Conservation (phyloP, 768 basidiomycete genomes). For the Rhodotorula babjevae region DNA sequence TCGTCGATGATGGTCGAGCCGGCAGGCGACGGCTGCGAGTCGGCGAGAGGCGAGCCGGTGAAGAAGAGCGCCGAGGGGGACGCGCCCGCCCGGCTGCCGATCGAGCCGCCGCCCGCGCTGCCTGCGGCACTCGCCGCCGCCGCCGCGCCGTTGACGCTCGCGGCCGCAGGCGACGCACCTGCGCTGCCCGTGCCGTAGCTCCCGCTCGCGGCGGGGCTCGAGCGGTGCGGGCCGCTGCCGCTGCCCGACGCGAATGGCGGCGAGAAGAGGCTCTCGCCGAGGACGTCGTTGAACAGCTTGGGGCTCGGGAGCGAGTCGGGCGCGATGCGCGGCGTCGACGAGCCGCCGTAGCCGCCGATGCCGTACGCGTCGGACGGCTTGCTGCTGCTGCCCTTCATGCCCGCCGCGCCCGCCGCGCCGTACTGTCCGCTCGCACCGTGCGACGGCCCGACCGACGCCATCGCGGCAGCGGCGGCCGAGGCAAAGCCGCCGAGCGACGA, state of each 20-base stretch:
- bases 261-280: slow-evolving; percentile 23
- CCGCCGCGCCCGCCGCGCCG: not conserved
- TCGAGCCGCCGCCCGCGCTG: not conserved
- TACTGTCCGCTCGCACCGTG: not conserved
- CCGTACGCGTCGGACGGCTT: slow-evolving; percentile 17
- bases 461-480: slow-evolving; percentile 34
- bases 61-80: not conserved
- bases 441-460: slow-evolving; percentile 26
- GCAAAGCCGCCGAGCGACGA: slow-evolving; percentile 34
- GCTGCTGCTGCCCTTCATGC: not conserved
- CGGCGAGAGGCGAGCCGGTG: not conserved
- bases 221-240: too few species aligned
- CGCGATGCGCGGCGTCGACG: slow-evolving; percentile 9
- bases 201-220: not conserved
- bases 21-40: slow-evolving; percentile 9
- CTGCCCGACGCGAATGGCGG: not conserved
- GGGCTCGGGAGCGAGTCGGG: slow-evolving; percentile 24
- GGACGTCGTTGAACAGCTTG: slow-evolving; percentile 25
- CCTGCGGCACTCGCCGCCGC: not conserved
- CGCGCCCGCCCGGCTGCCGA: not conserved
- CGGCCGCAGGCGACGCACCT: not conserved
- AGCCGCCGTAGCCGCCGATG: slow-evolving; percentile 26
- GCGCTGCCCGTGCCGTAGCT: not conserved
- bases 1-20: slow-evolving; percentile 35
- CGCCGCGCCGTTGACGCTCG: not conserved